Evolutionary conservation across 2,329 filamentous ascomycete species (phyloP), one percentile per base, ranked within the genome.

Genomic region (Huntiella omanensis): DNA sequence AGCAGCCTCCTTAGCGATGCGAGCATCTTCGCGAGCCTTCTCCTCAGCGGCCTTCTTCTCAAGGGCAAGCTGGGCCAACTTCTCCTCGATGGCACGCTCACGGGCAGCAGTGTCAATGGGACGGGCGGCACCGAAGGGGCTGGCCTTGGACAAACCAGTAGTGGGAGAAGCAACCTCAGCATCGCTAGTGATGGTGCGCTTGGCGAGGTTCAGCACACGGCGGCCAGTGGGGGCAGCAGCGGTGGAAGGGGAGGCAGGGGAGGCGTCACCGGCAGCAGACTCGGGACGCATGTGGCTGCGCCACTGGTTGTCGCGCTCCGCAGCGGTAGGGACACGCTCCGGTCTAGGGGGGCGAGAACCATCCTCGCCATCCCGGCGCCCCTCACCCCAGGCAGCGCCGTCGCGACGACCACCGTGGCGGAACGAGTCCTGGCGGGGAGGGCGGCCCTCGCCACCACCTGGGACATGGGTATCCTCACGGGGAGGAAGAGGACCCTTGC

Each of bases 271-370:
- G 54, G 47, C 16, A 3, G 70, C 60, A 33, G 70, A 63, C 56
- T 92, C 87, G n/a, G 88, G 84, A 54, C 77, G 81, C 87, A 96
- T 96, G 62, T 74, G 83, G 54, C 73, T 70, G 56, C 91, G 81
- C 91, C 91, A 98, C 64, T 93, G 79, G 64, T 78, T 92, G 60
- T 96, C 91, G 58, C 83, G 75, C 50, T 98, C 91, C 43, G 91
- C 83, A 36, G 91, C 91, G 48, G 83, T 96, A 16, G 82, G 83
- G 43, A 71, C 70, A 54, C 83, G 75, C 59, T 84, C 80, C 56
- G 81, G 76, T 57, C 82, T 75, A 36, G 85, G 83, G 51, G 83
- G 83, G 52, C 83, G 75, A 17, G 84, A 85, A 28, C 81, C 83
- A 52, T 86, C 82, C 57, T 83, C 77, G 34, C 75, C 77, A 49